Conservation (phyloP, 140 eudicot genomes). For the Artemisia princeps region DNA sequence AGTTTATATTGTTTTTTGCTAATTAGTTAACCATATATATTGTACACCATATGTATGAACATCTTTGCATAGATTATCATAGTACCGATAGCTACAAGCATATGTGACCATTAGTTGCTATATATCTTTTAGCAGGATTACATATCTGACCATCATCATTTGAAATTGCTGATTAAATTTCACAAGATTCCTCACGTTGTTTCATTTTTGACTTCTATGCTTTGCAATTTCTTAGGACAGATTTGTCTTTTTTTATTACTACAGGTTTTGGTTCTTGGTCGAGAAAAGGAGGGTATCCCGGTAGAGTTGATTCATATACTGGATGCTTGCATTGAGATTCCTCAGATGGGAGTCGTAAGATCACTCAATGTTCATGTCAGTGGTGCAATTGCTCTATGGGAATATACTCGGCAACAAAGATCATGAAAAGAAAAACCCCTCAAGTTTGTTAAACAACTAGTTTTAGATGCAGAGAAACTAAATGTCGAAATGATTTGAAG, state of each 20-base stretch:
- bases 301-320: conserved; percentile 87
- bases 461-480: conserved; percentile 4
- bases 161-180: too few species aligned
- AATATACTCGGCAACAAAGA: conserved; percentile 92
- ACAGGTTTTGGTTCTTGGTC: conserved; percentile 87
- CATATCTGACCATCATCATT: too few species aligned
- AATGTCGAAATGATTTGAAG: not conserved
- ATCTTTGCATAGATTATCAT: too few species aligned
- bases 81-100: too few species aligned
- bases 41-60: too few species aligned
- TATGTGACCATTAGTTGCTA: too few species aligned
- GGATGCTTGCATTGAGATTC: conserved; percentile 92
- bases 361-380: conserved; percentile 99
- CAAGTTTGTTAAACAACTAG: not conserved
- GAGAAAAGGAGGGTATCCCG: conserved; percentile 95
- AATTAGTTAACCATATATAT: too few species aligned
- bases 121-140: too few species aligned
- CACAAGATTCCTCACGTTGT: too few species aligned
- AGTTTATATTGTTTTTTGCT: too few species aligned
- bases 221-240: too few species aligned
- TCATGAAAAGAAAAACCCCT: conserved; percentile 5
- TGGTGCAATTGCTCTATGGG: conserved; percentile 98
- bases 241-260: not conserved
- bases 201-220: too few species aligned
- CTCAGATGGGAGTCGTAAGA: conserved; percentile 84